Evolutionary conservation across 2,329 filamentous ascomycete genomes (phyloP).

Genomic region (Colletotrichum lindemuthianum): DNA sequence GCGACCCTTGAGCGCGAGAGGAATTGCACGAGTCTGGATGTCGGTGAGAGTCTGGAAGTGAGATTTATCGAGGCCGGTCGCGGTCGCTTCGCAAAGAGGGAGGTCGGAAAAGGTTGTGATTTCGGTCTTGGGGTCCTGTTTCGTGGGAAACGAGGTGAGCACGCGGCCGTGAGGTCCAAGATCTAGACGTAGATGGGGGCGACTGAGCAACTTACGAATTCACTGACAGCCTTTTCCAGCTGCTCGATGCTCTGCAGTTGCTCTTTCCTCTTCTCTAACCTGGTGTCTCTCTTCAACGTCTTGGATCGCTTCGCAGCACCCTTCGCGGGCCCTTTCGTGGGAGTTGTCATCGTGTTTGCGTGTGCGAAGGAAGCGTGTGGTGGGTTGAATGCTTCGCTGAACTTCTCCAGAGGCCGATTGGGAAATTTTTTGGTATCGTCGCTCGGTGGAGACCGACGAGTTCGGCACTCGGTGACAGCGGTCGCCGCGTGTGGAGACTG

Average conservation of each 20-base stretch:
- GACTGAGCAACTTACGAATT: conserved; percentile 48
- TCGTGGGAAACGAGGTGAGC: not conserved
- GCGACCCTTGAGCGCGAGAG: conserved; percentile 81
- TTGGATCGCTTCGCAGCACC: conserved; percentile 40
- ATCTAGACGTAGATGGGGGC: not conserved
- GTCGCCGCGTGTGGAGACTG: conserved; percentile 22
- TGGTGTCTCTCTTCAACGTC: conserved; percentile 46
- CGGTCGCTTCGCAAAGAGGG: conserved; percentile 84
- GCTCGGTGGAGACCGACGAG: conserved; percentile 22
- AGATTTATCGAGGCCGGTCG: conserved; percentile 80
- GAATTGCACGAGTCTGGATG: conserved; percentile 90
- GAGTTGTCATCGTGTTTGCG: conserved; percentile 1
- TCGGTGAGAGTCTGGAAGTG: conserved; percentile 93
- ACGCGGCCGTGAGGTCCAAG: not conserved
- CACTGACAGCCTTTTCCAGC: conserved; percentile 51
- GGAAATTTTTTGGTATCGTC: conserved; percentile 30
- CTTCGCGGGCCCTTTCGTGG: conserved; percentile 35
- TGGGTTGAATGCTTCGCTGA: conserved; percentile 1
- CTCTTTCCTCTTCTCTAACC: conserved; percentile 47
- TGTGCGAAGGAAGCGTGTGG: not conserved
- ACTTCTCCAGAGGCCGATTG: conserved; percentile 11
- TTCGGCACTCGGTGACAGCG: conserved; percentile 34
- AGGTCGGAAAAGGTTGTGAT: conserved; percentile 82
- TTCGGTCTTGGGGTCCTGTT: conserved; percentile 68
- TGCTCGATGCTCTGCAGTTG: conserved; percentile 52